Base-by-base conservation (phyloP, 1,139 yeast species). In the Pichiaceae sp. region DNA sequence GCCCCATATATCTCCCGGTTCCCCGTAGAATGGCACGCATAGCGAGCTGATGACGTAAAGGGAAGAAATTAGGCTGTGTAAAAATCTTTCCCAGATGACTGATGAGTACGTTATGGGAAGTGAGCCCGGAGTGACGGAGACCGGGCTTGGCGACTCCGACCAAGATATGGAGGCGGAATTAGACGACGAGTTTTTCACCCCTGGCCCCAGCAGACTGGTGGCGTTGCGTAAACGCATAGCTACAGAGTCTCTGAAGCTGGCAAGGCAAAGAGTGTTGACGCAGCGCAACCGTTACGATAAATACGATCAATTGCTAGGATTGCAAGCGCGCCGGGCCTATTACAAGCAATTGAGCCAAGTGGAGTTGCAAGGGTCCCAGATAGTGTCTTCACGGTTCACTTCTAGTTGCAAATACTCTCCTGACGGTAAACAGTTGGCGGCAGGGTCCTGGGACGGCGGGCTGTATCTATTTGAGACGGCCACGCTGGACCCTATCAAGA, bases 401-500 rank as follows among this genome's bases (percentile, higher is more conserved):
- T 79, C 95, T 0, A 58, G 68, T 1, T 73, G 79, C 0, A 53
- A 75, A 17, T 67, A 73, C 40, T 68, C 77, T 15, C 32, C 35
- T 1, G 48, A 51, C 27, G 47, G 51, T 18, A 36, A 46, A 2
- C 38, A 39, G 3, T 59, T 84, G 2, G 83, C 86, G 0, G 67
- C 78, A 15, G 95, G 91, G 0, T 82, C 93, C 30, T 89, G 97
- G 96, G 75, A 80, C 41, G 97, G 97, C 3, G 68, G 70, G 16
- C 49, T 86, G 4, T 70, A 70, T 42, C 41, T 84, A 3, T 39
- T 84, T 23, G 57, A 67, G 32, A 49, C 57, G 2, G 53, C 56
- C 0, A 57, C 65, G 20, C 57, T 83, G 57, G 60, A 25, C 44
- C 18, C 38, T 9, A 16, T 9, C 5, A 17, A 29, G 3, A 60